phyloP scores from a whole-genome alignment of 805 yeast species.

The Millerozyma acaciae region DNA sequence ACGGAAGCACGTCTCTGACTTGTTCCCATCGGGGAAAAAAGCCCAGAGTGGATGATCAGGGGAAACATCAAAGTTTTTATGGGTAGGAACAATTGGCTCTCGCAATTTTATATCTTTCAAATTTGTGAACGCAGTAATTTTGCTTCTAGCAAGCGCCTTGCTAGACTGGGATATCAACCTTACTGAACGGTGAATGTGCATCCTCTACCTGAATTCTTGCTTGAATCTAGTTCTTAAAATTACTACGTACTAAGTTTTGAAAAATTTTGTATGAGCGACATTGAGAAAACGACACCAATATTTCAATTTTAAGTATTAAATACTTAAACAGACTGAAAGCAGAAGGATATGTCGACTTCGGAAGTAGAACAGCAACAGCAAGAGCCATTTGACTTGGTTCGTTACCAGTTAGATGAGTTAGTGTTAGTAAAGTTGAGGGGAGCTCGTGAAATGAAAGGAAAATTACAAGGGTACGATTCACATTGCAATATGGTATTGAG shows the following conservation, averaged over 20 bases:
- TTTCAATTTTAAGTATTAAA: background rate
- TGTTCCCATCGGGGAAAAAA: slow-evolving; percentile 57
- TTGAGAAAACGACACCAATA: slow-evolving; percentile 1
- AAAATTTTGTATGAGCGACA: slow-evolving; percentile 7
- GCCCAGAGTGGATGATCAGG: slow-evolving; percentile 96
- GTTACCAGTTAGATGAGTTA: slow-evolving; percentile 79
- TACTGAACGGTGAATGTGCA: too few species aligned
- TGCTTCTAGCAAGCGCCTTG: slow-evolving; percentile 45
- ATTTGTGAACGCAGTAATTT: slow-evolving; percentile 15
- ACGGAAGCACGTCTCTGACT: slow-evolving; percentile 56
- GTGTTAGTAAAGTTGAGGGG: slow-evolving; percentile 90
- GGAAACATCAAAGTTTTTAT: slow-evolving; percentile 62
- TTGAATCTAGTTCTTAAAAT: background rate
- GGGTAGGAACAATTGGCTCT: slow-evolving; percentile 83
- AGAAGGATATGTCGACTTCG: slow-evolving; percentile 25
- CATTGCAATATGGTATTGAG: slow-evolving; percentile 96
- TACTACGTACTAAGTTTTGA: background rate
- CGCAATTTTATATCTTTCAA: slow-evolving; percentile 51
- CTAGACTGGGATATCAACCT: too few species aligned
- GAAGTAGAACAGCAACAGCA: slow-evolving; percentile 32
- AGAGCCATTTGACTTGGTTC: slow-evolving; percentile 89
- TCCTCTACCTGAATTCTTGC: slow-evolving; percentile 2
- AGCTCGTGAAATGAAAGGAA: slow-evolving; percentile 87
- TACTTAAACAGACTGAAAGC: background rate
- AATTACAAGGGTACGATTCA: slow-evolving; percentile 89